phyloP scores from a whole-genome alignment of 495 filamentous ascomycete genomes.

The Delitschia confertaspora region DNA sequence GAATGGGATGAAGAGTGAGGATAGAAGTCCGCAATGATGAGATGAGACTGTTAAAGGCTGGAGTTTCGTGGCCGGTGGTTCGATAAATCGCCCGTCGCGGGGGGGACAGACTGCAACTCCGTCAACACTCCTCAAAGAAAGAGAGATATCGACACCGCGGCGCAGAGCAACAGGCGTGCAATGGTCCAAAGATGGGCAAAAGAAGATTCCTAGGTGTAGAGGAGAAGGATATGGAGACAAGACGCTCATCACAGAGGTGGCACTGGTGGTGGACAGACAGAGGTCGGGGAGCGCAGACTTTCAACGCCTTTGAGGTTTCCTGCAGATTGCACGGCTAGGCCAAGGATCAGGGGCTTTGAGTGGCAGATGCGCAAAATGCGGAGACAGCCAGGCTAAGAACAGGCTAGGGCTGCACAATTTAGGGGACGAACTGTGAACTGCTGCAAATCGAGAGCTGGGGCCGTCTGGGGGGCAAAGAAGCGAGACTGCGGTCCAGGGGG shows the following conservation, averaged over 20 bases:
- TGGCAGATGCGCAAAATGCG: constrained; percentile 30
- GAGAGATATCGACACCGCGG: constrained; percentile 1
- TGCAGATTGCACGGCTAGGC: constrained; percentile 26
- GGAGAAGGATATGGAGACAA: constrained; percentile 19
- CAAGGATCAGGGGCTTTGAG: constrained; percentile 29
- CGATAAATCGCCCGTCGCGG: constrained; percentile 15
- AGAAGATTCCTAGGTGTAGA: constrained; percentile 11
- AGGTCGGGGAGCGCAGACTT: constrained; percentile 16
- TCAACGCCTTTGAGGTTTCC: constrained; percentile 30
- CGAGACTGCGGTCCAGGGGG: constrained; percentile 18
- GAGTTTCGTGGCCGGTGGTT: constrained; percentile 21
- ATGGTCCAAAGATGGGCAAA: constrained; percentile 9
- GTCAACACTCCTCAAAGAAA: constrained; percentile 5
- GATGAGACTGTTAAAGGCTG: constrained; percentile 4
- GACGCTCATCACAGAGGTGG: constrained; percentile 23
- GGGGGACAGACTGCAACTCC: constrained; percentile 10
- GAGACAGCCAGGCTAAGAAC: constrained; percentile 29
- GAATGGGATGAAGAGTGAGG: constrained; percentile 6
- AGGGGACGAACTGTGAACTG: constrained; percentile 25
- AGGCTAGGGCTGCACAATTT: constrained; percentile 28
- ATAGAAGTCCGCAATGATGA: constrained; percentile 13
- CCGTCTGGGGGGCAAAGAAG: constrained; percentile 19
- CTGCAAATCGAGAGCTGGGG: constrained; percentile 22
- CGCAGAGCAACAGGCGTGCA: constrained; percentile 13
- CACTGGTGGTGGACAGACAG: constrained; percentile 12